Percentiles rank a stretch among this genome's conserved stretches.
phyloP scores from a whole-genome alignment of 2,329 filamentous ascomycete genomes.

The Albophoma yamanashiensis region DNA sequence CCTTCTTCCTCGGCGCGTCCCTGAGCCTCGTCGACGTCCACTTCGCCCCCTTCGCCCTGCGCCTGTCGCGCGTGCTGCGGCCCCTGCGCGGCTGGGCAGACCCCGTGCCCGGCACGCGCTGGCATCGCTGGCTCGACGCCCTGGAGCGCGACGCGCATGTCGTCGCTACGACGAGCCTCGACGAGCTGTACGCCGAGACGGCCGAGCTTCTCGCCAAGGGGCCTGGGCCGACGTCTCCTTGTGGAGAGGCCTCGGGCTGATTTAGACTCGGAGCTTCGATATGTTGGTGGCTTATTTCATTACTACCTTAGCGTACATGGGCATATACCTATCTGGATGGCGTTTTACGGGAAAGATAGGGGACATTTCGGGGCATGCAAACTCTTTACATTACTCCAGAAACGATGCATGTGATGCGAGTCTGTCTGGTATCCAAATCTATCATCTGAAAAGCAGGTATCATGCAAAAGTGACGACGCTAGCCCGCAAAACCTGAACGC shows the following conservation, averaged over 20 bases:
- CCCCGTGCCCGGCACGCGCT: constrained; percentile 50
- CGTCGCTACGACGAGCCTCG: constrained; percentile 54
- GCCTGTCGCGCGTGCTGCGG: constrained; percentile 54
- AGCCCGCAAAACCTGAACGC: not conserved
- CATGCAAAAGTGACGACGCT: not conserved
- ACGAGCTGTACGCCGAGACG: constrained; percentile 42
- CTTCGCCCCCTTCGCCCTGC: constrained; percentile 63
- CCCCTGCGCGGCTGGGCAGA: constrained; percentile 57
- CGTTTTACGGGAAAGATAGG: not conserved
- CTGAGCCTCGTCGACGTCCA: constrained; percentile 62
- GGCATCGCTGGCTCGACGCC: constrained; percentile 59
- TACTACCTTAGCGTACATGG: too few relatives aligned
- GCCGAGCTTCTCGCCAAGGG: constrained; percentile 36
- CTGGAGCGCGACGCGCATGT: constrained; percentile 55
- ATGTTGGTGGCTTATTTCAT: not conserved
- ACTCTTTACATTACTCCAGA: not conserved
- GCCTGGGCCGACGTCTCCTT: not conserved
- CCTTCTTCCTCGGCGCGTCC: constrained; percentile 52
- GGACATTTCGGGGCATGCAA: too few relatives aligned
- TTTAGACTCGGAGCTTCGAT: not conserved
- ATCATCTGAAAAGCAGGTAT: not conserved
- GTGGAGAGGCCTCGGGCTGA: not conserved
- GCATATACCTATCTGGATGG: not conserved
- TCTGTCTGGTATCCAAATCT: not conserved
- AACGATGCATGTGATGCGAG: not conserved